Evolutionary conservation across 2,329 filamentous ascomycete genomes (phyloP), one percentile per base, ranked within the genome.

Genomic region (Pestalotiopsis sp.): DNA sequence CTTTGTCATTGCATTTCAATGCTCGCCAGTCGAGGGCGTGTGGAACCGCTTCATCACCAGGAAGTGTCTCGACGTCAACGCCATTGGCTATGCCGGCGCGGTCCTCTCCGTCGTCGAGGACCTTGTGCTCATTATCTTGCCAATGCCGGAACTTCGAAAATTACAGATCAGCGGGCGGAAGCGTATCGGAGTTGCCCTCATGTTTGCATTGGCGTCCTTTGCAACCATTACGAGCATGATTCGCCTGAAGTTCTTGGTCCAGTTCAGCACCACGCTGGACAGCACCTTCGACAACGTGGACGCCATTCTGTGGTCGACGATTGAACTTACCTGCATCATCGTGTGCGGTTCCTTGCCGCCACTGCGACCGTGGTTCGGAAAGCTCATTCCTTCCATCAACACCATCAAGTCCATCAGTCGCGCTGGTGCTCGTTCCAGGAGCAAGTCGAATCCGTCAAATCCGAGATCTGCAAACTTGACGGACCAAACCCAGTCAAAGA

Each of bases 31-130:
- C 5, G 41, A 56, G 17, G 58, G 36, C 41, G 31, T 68, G 20
- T 68, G 66, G 66, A 45, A 68, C 23, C 39, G 59, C n/a, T 63
- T 57, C 31, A 49, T 64, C 25, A 23, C 12, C n/a, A 71, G 73
- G 4, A 80, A 80, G 41, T 92, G 90, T 75, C 88, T 85, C 60
- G 86, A 91, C 74, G 88, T 90, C 56, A 83, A 90, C 67, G 90
- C 88, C 1, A 83, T 92, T 49, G 91, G 91, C 72, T 87, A 91
- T 12, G 88, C 89, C 6, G 91, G 89, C 1, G 88, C 90, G 1
- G 90, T 89, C 0, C 83, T 92, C 64, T 92, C 92, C 78, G 90
- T 92, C 71, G 87, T 91, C 66, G 91, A 90, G 23, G 90, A 92
- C 71, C 79, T 92, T 39, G 86, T 88, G 45, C 87, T 92, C 27